These are phyloP conservation scores for Sporothrix pseudoabietina DNA, from an alignment of 2,329 filamentous ascomycete species.

Conservation along the genomic window DNA sequence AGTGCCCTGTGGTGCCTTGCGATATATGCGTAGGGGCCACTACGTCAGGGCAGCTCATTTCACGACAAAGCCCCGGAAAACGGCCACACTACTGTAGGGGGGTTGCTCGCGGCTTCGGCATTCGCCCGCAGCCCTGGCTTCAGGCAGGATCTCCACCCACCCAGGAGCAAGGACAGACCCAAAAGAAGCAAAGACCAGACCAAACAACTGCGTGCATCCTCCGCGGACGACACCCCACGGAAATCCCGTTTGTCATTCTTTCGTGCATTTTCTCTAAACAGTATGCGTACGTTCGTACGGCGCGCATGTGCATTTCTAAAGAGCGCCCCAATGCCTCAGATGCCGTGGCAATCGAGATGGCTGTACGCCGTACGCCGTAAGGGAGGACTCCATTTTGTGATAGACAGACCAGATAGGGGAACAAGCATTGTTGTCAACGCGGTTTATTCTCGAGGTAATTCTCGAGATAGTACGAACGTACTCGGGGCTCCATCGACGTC, in stretches of 20 bases:
- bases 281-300: background rate
- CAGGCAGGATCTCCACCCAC: background rate
- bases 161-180: background rate
- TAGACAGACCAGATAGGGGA: background rate
- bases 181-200: background rate
- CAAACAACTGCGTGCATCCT: background rate
- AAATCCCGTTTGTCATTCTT: slow-evolving; percentile 9
- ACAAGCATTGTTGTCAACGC: background rate
- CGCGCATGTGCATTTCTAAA: background rate
- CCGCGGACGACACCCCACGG: slow-evolving; percentile 5
- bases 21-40: too few relatives aligned
- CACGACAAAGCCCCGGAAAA: slow-evolving; percentile 6
- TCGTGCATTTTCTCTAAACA: background rate
- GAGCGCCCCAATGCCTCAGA: background rate
- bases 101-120: slow-evolving; percentile 29
- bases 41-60: background rate
- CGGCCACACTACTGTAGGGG: slow-evolving; percentile 18
- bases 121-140: slow-evolving; percentile 23
- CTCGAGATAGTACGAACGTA: background rate
- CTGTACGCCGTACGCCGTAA: background rate
- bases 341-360: slow-evolving; percentile 11
- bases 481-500: background rate
- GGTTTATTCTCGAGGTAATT: slow-evolving; percentile 12
- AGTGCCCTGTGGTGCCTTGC: too few relatives aligned
- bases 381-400: too few relatives aligned